Base-by-base conservation (phyloP, 75 land plant species). In the Cunninghamia lanceolata region DNA sequence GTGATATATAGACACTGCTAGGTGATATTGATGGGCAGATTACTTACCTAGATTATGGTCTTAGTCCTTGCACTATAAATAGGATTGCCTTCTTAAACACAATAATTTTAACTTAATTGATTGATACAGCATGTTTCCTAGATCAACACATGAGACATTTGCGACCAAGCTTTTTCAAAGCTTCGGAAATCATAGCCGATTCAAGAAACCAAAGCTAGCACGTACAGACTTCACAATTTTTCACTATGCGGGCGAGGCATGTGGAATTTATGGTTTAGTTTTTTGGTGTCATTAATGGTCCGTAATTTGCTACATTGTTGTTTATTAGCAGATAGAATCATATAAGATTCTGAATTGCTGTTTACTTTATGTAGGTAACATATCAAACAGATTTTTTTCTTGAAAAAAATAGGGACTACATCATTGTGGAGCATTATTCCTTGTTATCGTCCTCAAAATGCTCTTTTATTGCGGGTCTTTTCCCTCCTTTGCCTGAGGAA, bases 211-310 rank as follows among this genome's bases (percentile, higher is more conserved):
- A 86, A 98, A 96, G 88, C 94, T 95, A 86, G 93, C 95, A 50
- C 95, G 87, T 84, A 98, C 99, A 19, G 99, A 98, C 89, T 98
- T 96, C 88, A 93, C 93, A 50, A 84, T 98, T 39, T 89, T 93
- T 76, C 99, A 98, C 83, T 98, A 98, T 89, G 99, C 99, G 87
- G 99, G 99, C 78, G 98, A 96, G 94, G 99, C 89, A 92, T 85
- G 90, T 86, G 56, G 36, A 77, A 34, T 14, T 35, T 83, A n/a
- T 47, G 40, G 21, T 83, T 36, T 32, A 88, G 5, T 1, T 73
- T 77, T 87, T 54, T 63, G 53, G 66, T 83, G 9, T 52, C 40
- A 34, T 53, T 46, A 71, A 63, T 13, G 25, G 6, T 17, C 47
- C 34, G 32, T 30, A 52, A 50, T 28, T 47, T 59, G 82, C 63